Conservation (phyloP, 2,329 filamentous ascomycete species). For the Aspergillus pseudotamarii region DNA sequence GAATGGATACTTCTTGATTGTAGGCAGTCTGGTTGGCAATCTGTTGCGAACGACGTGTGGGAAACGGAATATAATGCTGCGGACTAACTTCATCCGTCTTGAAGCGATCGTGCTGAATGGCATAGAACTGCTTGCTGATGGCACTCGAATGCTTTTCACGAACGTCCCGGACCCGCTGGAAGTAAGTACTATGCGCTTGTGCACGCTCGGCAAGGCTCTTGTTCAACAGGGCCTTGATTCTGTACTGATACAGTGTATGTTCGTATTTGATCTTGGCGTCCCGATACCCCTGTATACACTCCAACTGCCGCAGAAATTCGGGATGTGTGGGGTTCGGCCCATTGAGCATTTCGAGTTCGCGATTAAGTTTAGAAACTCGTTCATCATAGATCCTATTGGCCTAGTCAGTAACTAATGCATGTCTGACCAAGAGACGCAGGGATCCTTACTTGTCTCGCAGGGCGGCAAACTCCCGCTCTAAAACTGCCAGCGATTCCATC, state of each 20-base stretch:
- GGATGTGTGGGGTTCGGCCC: slow-evolving; percentile 72
- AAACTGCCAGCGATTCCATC: slow-evolving; percentile 74
- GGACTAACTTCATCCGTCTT: slow-evolving; percentile 75
- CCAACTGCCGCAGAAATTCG: slow-evolving; percentile 87
- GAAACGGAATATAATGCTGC: slow-evolving; percentile 81
- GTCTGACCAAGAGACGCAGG: background rate
- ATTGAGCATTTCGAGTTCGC: slow-evolving; percentile 63
- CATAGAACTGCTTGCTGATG: slow-evolving; percentile 87
- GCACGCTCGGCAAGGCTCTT: slow-evolving; percentile 79
- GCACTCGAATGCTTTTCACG: slow-evolving; percentile 78
- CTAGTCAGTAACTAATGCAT: slow-evolving; percentile 2
- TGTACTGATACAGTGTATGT: slow-evolving; percentile 72
- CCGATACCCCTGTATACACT: slow-evolving; percentile 79
- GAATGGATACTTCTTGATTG: slow-evolving; percentile 89
- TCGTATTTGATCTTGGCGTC: slow-evolving; percentile 79
- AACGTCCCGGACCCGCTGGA: slow-evolving; percentile 80
- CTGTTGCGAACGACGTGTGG: slow-evolving; percentile 74
- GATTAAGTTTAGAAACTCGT: slow-evolving; percentile 77
- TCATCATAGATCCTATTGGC: slow-evolving; percentile 77
- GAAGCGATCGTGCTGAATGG: slow-evolving; percentile 85
- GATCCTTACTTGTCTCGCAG: slow-evolving; percentile 67
- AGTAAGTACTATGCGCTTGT: slow-evolving; percentile 87
- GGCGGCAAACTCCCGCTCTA: slow-evolving; percentile 86
- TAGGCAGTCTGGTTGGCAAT: slow-evolving; percentile 86
- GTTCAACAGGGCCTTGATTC: slow-evolving; percentile 70